Evolutionary conservation across 768 basidiomycete genomes (phyloP).

Genomic region (Pisolithus albus): DNA sequence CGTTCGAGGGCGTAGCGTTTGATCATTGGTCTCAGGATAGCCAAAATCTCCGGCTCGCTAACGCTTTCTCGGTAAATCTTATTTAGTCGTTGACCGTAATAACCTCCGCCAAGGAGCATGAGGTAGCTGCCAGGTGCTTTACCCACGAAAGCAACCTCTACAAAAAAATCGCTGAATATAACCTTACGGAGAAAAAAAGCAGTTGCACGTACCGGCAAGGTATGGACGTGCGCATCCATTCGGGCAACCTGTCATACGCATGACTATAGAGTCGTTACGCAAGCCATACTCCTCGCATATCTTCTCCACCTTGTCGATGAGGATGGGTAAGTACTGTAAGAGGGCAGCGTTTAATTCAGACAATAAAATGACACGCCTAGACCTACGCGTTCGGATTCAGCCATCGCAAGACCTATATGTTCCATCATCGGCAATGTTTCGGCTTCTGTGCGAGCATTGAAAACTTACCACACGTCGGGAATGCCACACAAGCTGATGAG

Average conservation of each 20-base stretch:
- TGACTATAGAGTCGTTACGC: slow-evolving; percentile 90
- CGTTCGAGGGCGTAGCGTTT: slow-evolving; percentile 87
- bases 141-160: slow-evolving; percentile 94
- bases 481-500: slow-evolving; percentile 93
- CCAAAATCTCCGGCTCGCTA: slow-evolving; percentile 86
- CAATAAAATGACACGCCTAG: background rate
- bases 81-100: slow-evolving; percentile 89
- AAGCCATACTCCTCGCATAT: slow-evolving; percentile 92
- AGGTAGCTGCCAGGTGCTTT: slow-evolving; percentile 90
- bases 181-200: background rate
- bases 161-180: background rate
- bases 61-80: slow-evolving; percentile 93
- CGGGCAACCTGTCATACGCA: slow-evolving; percentile 98
- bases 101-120: slow-evolving; percentile 96
- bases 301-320: slow-evolving; percentile 91
- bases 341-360: slow-evolving; percentile 33
- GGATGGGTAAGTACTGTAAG: slow-evolving; percentile 76
- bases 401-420: slow-evolving; percentile 60
- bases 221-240: slow-evolving; percentile 94
- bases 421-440: background rate
- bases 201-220: slow-evolving; percentile 56
- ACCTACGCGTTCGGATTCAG: slow-evolving; percentile 63
- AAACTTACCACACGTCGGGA: slow-evolving; percentile 80
- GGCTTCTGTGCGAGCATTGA: background rate
- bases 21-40: slow-evolving; percentile 89